Base-by-base conservation (phyloP, 768 basidiomycete species). In the Steccherinum ochraceum region DNA sequence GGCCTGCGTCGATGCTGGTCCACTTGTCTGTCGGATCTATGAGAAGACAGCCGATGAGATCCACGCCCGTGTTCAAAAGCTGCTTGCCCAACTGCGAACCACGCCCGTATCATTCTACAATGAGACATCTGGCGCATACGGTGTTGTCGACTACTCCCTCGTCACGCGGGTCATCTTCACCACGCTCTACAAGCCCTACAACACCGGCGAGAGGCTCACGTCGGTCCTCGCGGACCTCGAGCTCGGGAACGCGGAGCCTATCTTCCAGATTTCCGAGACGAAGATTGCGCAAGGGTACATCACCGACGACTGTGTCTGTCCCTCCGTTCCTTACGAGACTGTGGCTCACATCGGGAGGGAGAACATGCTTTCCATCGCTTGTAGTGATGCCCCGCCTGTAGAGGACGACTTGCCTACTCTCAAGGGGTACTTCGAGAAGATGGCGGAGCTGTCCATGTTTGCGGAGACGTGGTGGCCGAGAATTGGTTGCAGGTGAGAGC, bases 11-110 rank as follows among this genome's bases (percentile, higher is more conserved):
- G 41, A 41, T 11, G 51, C 58, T n/a, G 49, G 49, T 12, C 39
- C 54, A 3, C 12, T n/a, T 3, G 42, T 27, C 12, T 60, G 58
- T 24, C 58, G 51, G 11, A 40, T 60, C 12, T 46, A 53, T 45
- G 54, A 44, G 21, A n/a, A 24, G 12, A 53, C 51, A 2, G 11
- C 57, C 2, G 23, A 13, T 13, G 21, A 41, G 7, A 47, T 58
- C 12, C 25, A 41, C 12, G 30, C 13, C 5, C 40, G 53, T 11
- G 42, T 55, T 20, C 19, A 52, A n/a, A 40, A 23, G 30, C 30
- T 35, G 7, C 7, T 35, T 16, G 16, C 7, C 30, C 7, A 16
- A 7, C 30, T 35, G 7, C 30, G 30, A 7, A 7, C 30, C 30
- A 35, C 7, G 7, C 30, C 30, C 16, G 30, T 16, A 16, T 7